These are phyloP conservation scores for Populus hybrid DNA, from an alignment of 441 rosid genomes.

Conservation along the genomic window DNA sequence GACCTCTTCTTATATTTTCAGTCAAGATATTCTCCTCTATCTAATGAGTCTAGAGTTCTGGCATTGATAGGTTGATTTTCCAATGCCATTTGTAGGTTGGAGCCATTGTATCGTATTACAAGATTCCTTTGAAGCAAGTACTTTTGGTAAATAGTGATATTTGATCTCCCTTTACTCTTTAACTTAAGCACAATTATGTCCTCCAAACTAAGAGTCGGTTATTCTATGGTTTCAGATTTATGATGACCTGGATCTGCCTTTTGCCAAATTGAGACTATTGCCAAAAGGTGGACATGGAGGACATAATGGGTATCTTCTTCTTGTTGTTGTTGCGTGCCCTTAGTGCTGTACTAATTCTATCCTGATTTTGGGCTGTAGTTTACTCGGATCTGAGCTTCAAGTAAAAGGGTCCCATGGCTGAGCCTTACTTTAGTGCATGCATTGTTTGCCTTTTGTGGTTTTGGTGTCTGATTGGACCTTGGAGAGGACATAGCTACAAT, in stretches of 20 bases:
- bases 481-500: not conserved
- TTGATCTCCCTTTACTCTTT: conserved; percentile 8
- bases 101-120: conserved; percentile 77
- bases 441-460: not conserved
- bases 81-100: conserved; percentile 59
- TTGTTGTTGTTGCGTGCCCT: not conserved
- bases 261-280: conserved; percentile 76
- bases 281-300: conserved; percentile 99
- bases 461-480: not conserved
- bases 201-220: conserved; percentile 8
- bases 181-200: conserved; percentile 7
- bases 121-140: conserved; percentile 90
- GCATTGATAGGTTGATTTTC: conserved; percentile 21
- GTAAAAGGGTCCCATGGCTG: not conserved
- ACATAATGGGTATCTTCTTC: conserved; percentile 73
- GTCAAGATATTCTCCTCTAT: conserved; percentile 9
- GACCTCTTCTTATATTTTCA: conserved; percentile 19
- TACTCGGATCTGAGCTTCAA: not conserved
- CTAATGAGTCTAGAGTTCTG: conserved; percentile 6
- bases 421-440: not conserved
- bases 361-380: not conserved
- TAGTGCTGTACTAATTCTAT: not conserved
- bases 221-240: conserved; percentile 47
- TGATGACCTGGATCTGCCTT: conserved; percentile 94
- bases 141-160: conserved; percentile 51